phyloP scores from a whole-genome alignment of 2,329 filamentous ascomycete genomes.

The Pyrenophora graminea region DNA sequence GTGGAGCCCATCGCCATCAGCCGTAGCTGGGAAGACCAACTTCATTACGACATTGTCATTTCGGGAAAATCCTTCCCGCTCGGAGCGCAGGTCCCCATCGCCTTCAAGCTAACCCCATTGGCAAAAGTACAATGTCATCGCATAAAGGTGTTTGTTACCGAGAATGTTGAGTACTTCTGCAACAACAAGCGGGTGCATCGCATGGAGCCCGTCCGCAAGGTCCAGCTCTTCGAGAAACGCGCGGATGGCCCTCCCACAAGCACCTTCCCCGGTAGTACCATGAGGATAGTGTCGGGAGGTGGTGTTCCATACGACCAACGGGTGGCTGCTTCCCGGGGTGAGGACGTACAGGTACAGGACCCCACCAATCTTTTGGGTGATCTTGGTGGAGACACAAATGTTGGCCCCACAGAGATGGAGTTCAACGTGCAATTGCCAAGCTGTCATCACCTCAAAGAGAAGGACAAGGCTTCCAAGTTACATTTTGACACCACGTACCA shows the following conservation, averaged over 20 bases:
- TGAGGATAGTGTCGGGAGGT: slow-evolving; percentile 78
- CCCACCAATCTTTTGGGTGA: slow-evolving; percentile 78
- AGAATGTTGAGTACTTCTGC: slow-evolving; percentile 90
- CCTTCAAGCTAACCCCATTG: slow-evolving; percentile 88
- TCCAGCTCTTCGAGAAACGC: slow-evolving; percentile 84
- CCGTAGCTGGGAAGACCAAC: slow-evolving; percentile 90
- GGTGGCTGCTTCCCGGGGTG: slow-evolving; percentile 60
- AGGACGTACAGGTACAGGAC: slow-evolving; percentile 59
- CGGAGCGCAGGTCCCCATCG: slow-evolving; percentile 84
- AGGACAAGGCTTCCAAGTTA: slow-evolving; percentile 67
- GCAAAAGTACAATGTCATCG: slow-evolving; percentile 93
- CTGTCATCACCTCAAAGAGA: slow-evolving; percentile 79
- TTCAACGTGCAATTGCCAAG: slow-evolving; percentile 91
- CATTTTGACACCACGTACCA: slow-evolving; percentile 93
- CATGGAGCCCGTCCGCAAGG: slow-evolving; percentile 81
- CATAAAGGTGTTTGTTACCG: slow-evolving; percentile 87
- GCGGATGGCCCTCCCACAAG: slow-evolving; percentile 77
- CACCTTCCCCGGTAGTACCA: slow-evolving; percentile 73
- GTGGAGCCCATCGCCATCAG: slow-evolving; percentile 93
- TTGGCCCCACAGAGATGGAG: slow-evolving; percentile 91
- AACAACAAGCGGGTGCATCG: slow-evolving; percentile 82
- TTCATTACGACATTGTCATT: slow-evolving; percentile 95
- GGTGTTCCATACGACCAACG: slow-evolving; percentile 71
- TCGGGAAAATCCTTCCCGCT: slow-evolving; percentile 94
- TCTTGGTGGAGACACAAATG: slow-evolving; percentile 71